Evolutionary conservation across 2,329 filamentous ascomycete genomes (phyloP).

Genomic region (Pseudocercospora musae): DNA sequence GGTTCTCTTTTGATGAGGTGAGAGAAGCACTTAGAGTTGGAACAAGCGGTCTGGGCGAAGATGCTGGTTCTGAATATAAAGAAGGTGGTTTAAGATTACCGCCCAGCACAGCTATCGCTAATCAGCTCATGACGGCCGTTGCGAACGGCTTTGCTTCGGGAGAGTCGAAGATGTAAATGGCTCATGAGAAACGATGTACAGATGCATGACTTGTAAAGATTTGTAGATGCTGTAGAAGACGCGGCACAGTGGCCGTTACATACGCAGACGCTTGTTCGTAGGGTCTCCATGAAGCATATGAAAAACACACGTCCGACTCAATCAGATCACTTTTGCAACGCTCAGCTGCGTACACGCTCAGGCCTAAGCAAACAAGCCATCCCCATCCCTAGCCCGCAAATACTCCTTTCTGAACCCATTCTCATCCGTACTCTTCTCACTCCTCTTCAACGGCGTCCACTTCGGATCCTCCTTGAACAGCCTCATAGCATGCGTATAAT

Average conservation of each 20-base stretch:
- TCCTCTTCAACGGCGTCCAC: slow-evolving; percentile 90
- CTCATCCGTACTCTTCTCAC: slow-evolving; percentile 63
- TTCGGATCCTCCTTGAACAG: slow-evolving; percentile 98
- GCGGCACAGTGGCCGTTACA: background rate
- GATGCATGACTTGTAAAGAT: background rate
- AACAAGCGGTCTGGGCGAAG: slow-evolving; percentile 64
- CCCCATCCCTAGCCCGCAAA: slow-evolving; percentile 44
- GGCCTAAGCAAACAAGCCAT: slow-evolving; percentile 5
- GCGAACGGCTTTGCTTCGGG: slow-evolving; percentile 67
- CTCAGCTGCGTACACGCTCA: background rate
- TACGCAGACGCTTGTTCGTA: no score
- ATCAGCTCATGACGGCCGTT: slow-evolving; percentile 79
- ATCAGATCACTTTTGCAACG: no score
- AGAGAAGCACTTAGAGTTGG: slow-evolving; percentile 67
- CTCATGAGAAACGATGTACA: background rate
- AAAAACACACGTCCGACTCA: background rate
- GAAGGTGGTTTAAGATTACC: slow-evolving; percentile 78
- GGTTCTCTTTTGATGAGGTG: slow-evolving; percentile 81
- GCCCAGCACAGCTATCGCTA: slow-evolving; percentile 84
- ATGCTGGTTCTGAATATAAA: slow-evolving; percentile 63
- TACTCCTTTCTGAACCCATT: slow-evolving; percentile 81
- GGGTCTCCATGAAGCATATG: background rate
- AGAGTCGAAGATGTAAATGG: slow-evolving; percentile 42
- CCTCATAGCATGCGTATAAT: slow-evolving; percentile 93
- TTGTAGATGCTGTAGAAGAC: background rate